A percentile compares a stretch with the other conserved stretches of the same genome.
phyloP scores from a whole-genome alignment of 306 rosid species.

The Myrica gale region DNA sequence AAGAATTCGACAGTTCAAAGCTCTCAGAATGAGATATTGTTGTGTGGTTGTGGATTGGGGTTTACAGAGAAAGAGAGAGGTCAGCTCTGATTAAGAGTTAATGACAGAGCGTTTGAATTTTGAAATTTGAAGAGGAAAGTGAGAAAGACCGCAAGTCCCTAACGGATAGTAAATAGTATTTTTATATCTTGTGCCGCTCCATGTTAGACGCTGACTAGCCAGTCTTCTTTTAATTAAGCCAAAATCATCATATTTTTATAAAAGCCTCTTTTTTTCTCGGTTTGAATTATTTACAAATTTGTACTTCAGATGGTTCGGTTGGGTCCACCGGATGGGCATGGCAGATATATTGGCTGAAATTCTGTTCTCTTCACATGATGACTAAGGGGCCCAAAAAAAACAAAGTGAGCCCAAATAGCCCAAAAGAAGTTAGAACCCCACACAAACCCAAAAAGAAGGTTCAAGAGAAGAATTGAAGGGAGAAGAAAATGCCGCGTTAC shows the following conservation, averaged over 20 bases:
- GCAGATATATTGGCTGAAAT: too few species aligned
- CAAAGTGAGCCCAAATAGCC: too few species aligned
- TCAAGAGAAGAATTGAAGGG: too few species aligned
- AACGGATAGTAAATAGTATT: constrained; percentile 41
- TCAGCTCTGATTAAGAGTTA: constrained; percentile 9
- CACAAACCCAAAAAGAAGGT: too few species aligned
- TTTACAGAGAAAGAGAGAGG: not conserved
- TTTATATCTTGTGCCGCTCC: constrained; percentile 11
- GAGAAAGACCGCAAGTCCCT: not conserved
- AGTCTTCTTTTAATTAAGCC: not conserved
- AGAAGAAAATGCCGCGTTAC: too few species aligned
- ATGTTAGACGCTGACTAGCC: not conserved
- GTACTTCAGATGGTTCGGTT: not conserved
- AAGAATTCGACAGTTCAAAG: not conserved
- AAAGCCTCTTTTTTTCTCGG: not conserved
- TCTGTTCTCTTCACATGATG: too few species aligned
- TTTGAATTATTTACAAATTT: not conserved
- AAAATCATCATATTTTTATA: not conserved
- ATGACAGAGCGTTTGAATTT: constrained; percentile 33
- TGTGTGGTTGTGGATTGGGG: too few species aligned
- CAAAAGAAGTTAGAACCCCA: too few species aligned
- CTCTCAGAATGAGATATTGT: too few species aligned
- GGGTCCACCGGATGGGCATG: not conserved
- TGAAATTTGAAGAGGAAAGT: constrained; percentile 55
- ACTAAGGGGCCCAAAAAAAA: too few species aligned